phyloP scores from a whole-genome alignment of 164 flowering plant species.

The Vitis labrusca region DNA sequence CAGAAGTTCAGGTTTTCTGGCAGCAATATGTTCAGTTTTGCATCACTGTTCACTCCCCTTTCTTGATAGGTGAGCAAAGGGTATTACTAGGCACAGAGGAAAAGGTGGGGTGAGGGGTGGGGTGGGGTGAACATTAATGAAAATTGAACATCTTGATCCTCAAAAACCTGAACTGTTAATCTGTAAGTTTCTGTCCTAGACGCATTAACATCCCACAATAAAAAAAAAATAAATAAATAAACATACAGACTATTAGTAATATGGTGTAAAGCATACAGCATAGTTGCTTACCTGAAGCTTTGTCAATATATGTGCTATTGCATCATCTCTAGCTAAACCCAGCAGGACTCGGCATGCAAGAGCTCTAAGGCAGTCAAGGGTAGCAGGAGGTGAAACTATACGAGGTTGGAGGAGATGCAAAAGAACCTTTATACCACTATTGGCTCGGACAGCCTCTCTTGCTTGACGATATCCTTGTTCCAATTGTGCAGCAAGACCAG shows the following conservation, averaged over 20 bases:
- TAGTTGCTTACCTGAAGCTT: constrained; percentile 75
- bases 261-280: too few relatives aligned
- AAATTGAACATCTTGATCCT: too few relatives aligned
- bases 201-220: not conserved
- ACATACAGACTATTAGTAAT: not conserved
- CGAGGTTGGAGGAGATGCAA: constrained; percentile 93
- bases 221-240: not conserved
- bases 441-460: constrained; percentile 92
- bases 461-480: constrained; percentile 92
- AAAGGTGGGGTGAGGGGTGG: too few relatives aligned
- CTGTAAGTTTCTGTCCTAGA: too few relatives aligned
- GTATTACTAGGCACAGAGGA: too few relatives aligned
- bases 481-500: constrained; percentile 91
- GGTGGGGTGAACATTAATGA: too few relatives aligned
- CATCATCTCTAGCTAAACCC: constrained; percentile 95
- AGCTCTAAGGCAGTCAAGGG: constrained; percentile 94
- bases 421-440: constrained; percentile 94
- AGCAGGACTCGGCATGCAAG: constrained; percentile 94
- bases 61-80: too few relatives aligned
- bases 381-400: constrained; percentile 68
- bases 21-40: too few relatives aligned
- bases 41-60: too few relatives aligned
- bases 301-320: constrained; percentile 93
- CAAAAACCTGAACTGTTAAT: too few relatives aligned
- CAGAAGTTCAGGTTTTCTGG: too few relatives aligned